Evolutionary conservation across 345 rosid species (phyloP), one percentile per base, ranked within the genome.

Genomic region (Durio zibethinus): DNA sequence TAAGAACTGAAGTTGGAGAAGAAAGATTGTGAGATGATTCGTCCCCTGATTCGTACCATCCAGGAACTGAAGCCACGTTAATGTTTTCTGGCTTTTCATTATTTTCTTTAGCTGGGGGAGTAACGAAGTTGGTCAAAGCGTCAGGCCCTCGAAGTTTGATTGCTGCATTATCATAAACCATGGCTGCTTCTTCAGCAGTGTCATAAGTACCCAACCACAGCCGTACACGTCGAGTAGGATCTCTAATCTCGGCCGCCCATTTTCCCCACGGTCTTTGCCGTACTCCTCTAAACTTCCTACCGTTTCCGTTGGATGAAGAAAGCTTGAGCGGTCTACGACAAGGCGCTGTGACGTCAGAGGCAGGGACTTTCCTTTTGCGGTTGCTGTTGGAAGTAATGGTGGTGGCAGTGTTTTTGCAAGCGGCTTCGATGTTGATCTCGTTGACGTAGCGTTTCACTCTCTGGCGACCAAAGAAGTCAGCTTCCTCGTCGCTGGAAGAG

Each of bases 171-270:
- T 95, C 99, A 21, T 95, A 95, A 25, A 91, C 99, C 69, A 88
- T 83, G 11, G 99, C 99, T 4, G 99, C 99, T 83, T 95, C 98
- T 76, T 95, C 98, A 1, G 98, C 98, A 0, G 98, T 94, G 21
- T 89, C 86, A 27, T 85, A 94, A 33, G 98, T 94, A 5, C 99
- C 99, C 21, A 95, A 79, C 99, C 99, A 95, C 11, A 93, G 79
- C 83, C 99, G 84, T n/a, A 85, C 90, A 5, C 94, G 91, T 69
- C 84, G 85, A n/a, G 81, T 90, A 0, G 99, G 99, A 89, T 94
- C 99, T 18, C 99, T 85, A 80, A 94, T 94, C 91, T 94, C 99
- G 4, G 99, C 99, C 2, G 99, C 99, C 97, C 98, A 94, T 85
- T 94, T 94, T 0, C 99, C 98, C 99, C 99, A 94, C 0, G 99